Evolutionary conservation across 805 yeast genomes (phyloP).

Genomic region (Maudiozyma saulgeensis): DNA sequence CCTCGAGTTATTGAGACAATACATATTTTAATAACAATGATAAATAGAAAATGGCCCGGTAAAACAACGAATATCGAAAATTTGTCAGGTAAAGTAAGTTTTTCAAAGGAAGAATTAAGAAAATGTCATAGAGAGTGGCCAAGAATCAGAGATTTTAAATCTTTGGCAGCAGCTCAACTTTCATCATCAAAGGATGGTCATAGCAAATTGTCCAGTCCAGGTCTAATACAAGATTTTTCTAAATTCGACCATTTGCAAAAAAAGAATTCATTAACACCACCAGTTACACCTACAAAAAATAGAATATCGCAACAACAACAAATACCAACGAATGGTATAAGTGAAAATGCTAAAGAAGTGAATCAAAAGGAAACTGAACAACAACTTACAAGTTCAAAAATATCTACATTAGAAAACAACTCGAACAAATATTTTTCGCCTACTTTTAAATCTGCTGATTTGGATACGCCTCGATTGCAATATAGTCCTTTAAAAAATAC

Average conservation of each 20-base stretch:
- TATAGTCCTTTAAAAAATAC: slow-evolving; percentile 21
- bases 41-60: slow-evolving; percentile 44
- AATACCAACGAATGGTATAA: neutral
- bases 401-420: neutral
- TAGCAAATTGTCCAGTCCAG: slow-evolving; percentile 2
- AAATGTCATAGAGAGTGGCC: slow-evolving; percentile 56
- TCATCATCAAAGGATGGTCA: slow-evolving; percentile 10
- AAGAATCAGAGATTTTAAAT: slow-evolving; percentile 68
- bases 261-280: neutral
- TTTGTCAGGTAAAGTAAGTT: slow-evolving; percentile 48
- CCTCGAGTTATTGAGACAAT: slow-evolving; percentile 92
- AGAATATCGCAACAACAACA: neutral
- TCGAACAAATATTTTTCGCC: slow-evolving; percentile 1
- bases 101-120: slow-evolving; percentile 58
- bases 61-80: slow-evolving; percentile 52
- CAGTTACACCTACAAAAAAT: neutral
- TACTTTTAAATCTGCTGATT: slow-evolving; percentile 7
- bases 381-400: neutral
- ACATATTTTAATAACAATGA: slow-evolving; percentile 75
- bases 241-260: slow-evolving; percentile 2
- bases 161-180: slow-evolving; percentile 34
- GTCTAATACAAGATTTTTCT: slow-evolving; percentile 20
- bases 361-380: neutral
- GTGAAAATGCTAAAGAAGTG: neutral
- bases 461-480: slow-evolving; percentile 12